phyloP scores from a whole-genome alignment of 345 rosid species.

The Hibiscus syriacus region DNA sequence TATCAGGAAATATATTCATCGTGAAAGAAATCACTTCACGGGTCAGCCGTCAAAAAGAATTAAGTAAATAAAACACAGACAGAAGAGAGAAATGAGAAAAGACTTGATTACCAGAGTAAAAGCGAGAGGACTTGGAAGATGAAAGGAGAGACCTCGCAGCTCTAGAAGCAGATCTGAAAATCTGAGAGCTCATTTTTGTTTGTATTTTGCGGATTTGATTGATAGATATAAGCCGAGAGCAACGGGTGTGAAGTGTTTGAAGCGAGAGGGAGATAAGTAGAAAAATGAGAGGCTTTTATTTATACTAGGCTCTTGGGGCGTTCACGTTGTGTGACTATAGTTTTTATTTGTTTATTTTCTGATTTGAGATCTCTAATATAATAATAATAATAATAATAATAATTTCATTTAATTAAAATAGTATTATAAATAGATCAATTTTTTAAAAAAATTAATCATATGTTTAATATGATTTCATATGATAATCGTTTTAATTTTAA shows the following conservation, averaged over 20 bases:
- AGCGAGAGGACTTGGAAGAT: slow-evolving; percentile 56
- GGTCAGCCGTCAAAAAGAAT: not conserved
- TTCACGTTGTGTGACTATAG: not conserved
- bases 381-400: too few relatives aligned
- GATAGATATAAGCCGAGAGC: not conserved
- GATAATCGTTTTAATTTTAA: too few relatives aligned
- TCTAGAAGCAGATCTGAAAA: slow-evolving; percentile 71
- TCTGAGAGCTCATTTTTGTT: slow-evolving; percentile 59
- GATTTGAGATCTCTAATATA: too few relatives aligned
- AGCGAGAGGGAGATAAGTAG: not conserved
- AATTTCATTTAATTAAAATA: too few relatives aligned
- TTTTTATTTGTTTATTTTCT: too few relatives aligned
- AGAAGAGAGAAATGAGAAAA: not conserved
- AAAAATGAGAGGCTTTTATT: not conserved
- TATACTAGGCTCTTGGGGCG: not conserved
- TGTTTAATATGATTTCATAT: too few relatives aligned
- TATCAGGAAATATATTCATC: not conserved
- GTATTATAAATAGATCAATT: too few relatives aligned
- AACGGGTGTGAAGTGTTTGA: not conserved
- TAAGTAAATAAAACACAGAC: too few relatives aligned
- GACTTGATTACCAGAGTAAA: slow-evolving; percentile 43
- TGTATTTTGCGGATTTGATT: not conserved
- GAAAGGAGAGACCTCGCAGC: slow-evolving; percentile 72
- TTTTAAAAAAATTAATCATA: too few relatives aligned
- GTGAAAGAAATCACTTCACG: not conserved